These are phyloP conservation scores for Aspergillus felis DNA, from an alignment of 2,329 filamentous ascomycete species.

Conservation along the genomic window DNA sequence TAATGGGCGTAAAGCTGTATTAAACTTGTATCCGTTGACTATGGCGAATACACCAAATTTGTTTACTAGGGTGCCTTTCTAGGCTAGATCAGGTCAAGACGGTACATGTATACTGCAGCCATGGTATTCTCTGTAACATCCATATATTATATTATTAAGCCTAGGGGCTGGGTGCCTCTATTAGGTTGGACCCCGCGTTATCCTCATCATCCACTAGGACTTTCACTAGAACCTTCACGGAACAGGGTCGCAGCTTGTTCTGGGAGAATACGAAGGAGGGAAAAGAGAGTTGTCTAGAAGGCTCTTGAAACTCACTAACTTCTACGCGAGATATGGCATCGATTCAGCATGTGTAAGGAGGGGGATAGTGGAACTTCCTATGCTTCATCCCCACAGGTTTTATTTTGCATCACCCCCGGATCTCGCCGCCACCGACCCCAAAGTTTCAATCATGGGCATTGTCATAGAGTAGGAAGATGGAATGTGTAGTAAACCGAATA, in stretches of 20 bases:
- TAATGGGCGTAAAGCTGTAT: background rate
- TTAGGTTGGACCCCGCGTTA: background rate
- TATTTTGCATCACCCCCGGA: background rate
- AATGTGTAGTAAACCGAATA: background rate
- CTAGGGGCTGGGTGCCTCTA: background rate
- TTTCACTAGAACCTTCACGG: background rate
- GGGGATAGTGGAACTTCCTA: too few relatives aligned
- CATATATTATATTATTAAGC: background rate
- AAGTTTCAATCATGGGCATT: background rate
- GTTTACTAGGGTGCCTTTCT: background rate
- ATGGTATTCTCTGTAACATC: background rate
- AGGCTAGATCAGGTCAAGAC: background rate
- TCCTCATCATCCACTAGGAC: background rate
- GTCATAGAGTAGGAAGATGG: background rate
- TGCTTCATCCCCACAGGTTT: background rate
- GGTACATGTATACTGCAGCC: background rate
- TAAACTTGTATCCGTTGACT: background rate
- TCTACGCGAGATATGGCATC: too few relatives aligned
- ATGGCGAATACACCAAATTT: background rate
- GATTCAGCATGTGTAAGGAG: too few relatives aligned
- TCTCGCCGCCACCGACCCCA: background rate
- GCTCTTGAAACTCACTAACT: background rate
- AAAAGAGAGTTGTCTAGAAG: background rate
- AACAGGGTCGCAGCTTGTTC: background rate
- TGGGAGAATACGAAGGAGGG: background rate